Conservation (phyloP, 1,284 basidiomycete genomes). For the Athelia sp. region DNA sequence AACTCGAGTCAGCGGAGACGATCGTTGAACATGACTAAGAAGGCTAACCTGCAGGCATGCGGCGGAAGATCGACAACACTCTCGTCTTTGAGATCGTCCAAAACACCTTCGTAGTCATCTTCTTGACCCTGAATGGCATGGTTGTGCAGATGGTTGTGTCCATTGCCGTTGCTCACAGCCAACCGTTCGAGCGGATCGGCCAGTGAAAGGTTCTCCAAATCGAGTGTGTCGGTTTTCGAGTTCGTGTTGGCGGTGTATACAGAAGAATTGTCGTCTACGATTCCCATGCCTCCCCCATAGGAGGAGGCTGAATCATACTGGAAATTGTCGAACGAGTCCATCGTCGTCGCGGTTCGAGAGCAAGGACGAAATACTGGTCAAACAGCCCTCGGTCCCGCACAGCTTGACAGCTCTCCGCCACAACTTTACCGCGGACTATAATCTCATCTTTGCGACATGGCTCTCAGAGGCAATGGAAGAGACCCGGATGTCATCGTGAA, state of each 20-base stretch:
- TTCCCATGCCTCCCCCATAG: slow-evolving; percentile 68
- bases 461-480: background rate
- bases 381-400: background rate
- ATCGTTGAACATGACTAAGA: slow-evolving; percentile 5
- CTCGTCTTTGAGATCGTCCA: slow-evolving; percentile 87
- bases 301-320: slow-evolving; percentile 77
- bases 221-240: slow-evolving; percentile 44
- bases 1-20: slow-evolving; percentile 9
- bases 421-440: too few species aligned
- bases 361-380: background rate
- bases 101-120: slow-evolving; percentile 81
- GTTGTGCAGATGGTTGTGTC: slow-evolving; percentile 32
- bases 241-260: slow-evolving; percentile 75
- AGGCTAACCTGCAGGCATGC: slow-evolving; percentile 88
- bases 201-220: slow-evolving; percentile 64
- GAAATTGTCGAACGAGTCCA: slow-evolving; percentile 87
- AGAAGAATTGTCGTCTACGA: slow-evolving; percentile 82
- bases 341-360: slow-evolving; percentile 22
- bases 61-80: slow-evolving; percentile 78
- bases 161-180: slow-evolving; percentile 23
- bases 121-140: slow-evolving; percentile 47
- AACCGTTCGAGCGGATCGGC: slow-evolving; percentile 44
- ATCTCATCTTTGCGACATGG: too few species aligned
- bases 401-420: background rate
- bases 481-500: slow-evolving; percentile 68